Evolutionary conservation across 2,329 filamentous ascomycete species (phyloP), one percentile per base, ranked within the genome.

Genomic region (Lachnellula occidentalis): DNA sequence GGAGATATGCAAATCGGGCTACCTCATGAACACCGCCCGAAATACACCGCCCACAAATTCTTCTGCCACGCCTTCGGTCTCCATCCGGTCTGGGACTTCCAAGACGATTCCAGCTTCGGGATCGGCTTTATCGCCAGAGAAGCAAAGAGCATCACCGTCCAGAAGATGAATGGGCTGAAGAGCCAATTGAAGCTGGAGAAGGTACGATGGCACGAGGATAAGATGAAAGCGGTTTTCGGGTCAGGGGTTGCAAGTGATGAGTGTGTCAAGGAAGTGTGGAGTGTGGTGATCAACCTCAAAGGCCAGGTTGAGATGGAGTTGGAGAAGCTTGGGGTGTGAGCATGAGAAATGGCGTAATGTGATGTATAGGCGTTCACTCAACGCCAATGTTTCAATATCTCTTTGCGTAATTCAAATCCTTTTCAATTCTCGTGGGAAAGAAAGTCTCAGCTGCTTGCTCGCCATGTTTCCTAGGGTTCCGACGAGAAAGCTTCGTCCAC

Each of bases 151-250:
- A 19, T n/a, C 8, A 37, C 7, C 21, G 21, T 42, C n/a, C 8
- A 31, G n/a, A 21, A 19, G 24, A 34, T 55, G 31, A 27, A 48
- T 19, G 48, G 22, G n/a, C 42, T 61, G 17, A 51, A 45, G 17
- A 46, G 34, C 4, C 52, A 57, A 42, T 50, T 58, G 45, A 60
- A 58, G 43, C 14, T 56, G 22, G 55, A 58, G 36, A 60, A 53
- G 39, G 55, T 58, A 2, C 48, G 55, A 19, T 60, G 53, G 55
- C 55, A 58, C 43, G 54, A 57, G 27, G 58, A 60, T 51, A 53
- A 53, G 19, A 42, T 60, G 21, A 53, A 34, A 15, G 45, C 45
- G 7, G 22, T 51, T 3, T 55, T 58, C 51, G 50, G 50, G 21
- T 21, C 19, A 8, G 50, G 17, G 7, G 47, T 24, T 4, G 50